Conservation (phyloP, 306 rosid genomes). For the Lathyrus tuberosus region DNA sequence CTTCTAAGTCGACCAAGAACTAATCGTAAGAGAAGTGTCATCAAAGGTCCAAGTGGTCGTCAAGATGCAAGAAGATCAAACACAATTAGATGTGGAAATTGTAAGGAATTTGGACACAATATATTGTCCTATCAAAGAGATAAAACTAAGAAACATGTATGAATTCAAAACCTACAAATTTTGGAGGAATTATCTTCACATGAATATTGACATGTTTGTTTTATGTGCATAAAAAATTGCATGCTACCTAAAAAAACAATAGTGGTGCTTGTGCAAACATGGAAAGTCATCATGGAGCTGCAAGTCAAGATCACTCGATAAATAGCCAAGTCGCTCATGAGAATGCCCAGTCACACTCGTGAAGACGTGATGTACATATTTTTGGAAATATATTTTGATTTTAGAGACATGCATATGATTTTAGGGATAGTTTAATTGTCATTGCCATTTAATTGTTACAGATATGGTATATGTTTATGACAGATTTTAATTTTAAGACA, state of each 20-base stretch:
- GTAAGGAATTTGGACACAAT: slow-evolving; percentile 9
- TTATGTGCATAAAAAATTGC: neutral
- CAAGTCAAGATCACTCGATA: neutral
- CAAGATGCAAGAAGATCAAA: neutral
- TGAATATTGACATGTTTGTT: neutral
- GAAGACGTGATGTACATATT: neutral
- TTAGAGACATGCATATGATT: neutral
- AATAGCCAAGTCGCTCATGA: neutral
- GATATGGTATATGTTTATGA: too few relatives aligned
- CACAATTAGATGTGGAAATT: neutral
- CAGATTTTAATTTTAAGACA: too few relatives aligned
- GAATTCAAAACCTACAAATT: neutral
- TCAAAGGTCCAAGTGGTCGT: neutral
- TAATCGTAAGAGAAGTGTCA: neutral
- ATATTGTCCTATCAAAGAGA: neutral
- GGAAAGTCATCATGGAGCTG: neutral
- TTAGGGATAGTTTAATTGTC: neutral
- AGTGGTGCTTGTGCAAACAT: neutral
- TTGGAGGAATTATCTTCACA: neutral
- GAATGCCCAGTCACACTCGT: neutral
- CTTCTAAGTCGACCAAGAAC: neutral
- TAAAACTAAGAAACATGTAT: neutral
- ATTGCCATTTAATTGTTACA: too few relatives aligned
- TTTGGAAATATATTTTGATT: neutral
- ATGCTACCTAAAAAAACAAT: neutral